phyloP scores from a whole-genome alignment of 2,329 filamentous ascomycete genomes.

The Fusarium bulbicola region DNA sequence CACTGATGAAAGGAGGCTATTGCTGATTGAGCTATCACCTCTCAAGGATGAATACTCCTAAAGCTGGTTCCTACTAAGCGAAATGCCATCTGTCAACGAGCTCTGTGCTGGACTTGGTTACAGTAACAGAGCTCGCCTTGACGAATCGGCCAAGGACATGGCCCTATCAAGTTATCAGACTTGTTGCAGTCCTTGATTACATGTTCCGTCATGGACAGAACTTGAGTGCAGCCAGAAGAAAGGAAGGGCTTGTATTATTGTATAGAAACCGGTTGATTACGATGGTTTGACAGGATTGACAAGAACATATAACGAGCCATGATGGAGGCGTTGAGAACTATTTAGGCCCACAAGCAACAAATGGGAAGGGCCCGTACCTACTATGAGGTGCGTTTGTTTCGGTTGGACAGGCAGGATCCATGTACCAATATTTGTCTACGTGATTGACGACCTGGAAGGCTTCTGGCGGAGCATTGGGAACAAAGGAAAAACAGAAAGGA shows the following conservation, averaged over 20 bases:
- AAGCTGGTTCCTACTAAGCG: conserved; percentile 18
- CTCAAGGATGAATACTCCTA: conserved; percentile 9
- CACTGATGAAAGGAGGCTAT: conserved; percentile 24
- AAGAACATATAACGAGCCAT: conserved; percentile 31
- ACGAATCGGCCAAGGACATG: not conserved
- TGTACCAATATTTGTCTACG: conserved; percentile 34
- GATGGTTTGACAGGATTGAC: not conserved
- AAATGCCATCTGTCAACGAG: not conserved
- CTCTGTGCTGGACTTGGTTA: not conserved
- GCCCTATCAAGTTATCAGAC: not conserved
- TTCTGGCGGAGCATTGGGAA: conserved; percentile 15
- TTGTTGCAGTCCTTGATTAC: not conserved
- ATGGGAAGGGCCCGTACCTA: conserved; percentile 2
- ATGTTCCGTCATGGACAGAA: conserved; percentile 2
- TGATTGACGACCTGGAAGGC: conserved; percentile 27
- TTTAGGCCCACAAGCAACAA: conserved; percentile 12
- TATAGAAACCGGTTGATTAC: conserved; percentile 11
- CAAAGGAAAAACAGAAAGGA: conserved; percentile 25
- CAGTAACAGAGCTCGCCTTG: not conserved
- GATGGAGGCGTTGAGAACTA: conserved; percentile 25
- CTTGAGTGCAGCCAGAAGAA: not conserved
- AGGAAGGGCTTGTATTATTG: conserved; percentile 12
- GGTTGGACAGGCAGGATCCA: conserved; percentile 21
- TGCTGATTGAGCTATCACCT: conserved; percentile 7
- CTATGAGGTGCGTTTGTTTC: conserved; percentile 10